Percentiles rank a stretch among this genome's conserved stretches.
These are phyloP conservation scores for Atalantia buxifolia DNA, from an alignment of 345 rosid species.

Conservation along the genomic window DNA sequence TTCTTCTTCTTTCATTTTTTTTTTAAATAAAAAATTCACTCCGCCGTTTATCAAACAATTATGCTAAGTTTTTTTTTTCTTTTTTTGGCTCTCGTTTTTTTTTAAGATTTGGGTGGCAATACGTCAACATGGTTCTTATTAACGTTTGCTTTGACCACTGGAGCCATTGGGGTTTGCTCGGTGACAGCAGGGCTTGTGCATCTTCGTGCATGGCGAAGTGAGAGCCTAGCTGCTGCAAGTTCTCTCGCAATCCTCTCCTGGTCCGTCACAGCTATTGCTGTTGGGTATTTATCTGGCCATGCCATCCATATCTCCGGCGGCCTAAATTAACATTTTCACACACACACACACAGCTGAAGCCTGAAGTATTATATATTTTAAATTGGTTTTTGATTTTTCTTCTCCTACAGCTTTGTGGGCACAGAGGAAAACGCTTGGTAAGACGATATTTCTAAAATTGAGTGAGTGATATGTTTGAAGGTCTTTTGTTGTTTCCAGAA, in stretches of 20 bases:
- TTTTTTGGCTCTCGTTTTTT: background rate
- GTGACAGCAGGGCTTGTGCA: constrained; percentile 27
- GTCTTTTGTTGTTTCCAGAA: background rate
- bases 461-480: background rate
- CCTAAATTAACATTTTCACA: too few relatives aligned
- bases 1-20: background rate
- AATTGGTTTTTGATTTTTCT: background rate
- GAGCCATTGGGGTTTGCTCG: constrained; percentile 19
- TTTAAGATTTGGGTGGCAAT: constrained; percentile 22
- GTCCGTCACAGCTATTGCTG: constrained; percentile 32
- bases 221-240: constrained; percentile 24
- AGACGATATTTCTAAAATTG: background rate
- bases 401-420: constrained; percentile 26
- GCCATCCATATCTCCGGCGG: too few relatives aligned
- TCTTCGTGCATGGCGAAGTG: constrained; percentile 18
- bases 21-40: too few relatives aligned
- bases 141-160: constrained; percentile 6
- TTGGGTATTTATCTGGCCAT: constrained; percentile 21
- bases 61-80: too few relatives aligned
- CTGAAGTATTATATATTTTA: too few relatives aligned
- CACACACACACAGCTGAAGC: too few relatives aligned
- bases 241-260: constrained; percentile 24
- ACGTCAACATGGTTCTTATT: constrained; percentile 14
- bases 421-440: constrained; percentile 41
- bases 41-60: too few relatives aligned